Evolutionary conservation across 805 yeast species (phyloP), one percentile per base, ranked within the genome.

Genomic region (Candida lessepsii): DNA sequence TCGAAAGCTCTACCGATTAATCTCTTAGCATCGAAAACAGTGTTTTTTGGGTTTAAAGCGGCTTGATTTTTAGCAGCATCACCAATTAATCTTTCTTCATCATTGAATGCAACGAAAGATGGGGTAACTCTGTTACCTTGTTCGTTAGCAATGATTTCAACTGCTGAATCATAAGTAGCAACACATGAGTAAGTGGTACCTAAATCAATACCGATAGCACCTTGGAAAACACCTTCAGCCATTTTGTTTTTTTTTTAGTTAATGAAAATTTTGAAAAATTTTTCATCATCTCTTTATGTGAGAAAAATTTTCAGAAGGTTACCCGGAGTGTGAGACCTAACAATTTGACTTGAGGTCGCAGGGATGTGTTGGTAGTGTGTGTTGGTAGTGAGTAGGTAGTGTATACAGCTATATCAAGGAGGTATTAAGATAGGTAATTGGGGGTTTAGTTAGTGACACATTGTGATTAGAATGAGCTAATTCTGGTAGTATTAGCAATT

Each of bases 221-320:
- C 97, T 82, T 90, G 93, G 84, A 86, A 89, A 78, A 89, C 93
- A 84, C 96, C 96, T 81, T 89, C 96, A 83, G 90, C 86, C 90
- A 83, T 83, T 72, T 72, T 75, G 23, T 23, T 31, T 29, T 21
- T 28, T 30, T 41, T 33, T 19, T 36, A 40, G 47, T 42, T 29
- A 15, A 16, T 36, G 29, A 39, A 39, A 30, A 31, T 31, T 39
- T 35, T 41, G 42, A 37, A 39, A 39, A 39, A 39, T 40, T 40
- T 39, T 20, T 40, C 35, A 30, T 18, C 35, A 17, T 25, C 26
- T 33, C 32, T 29, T 28, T 39, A 23, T 28, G 30, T 31, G 34
- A 43, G 40, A 39, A 42, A 41, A 36, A 25, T 40, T 34, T 35
- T 29, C 35, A 20, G 24, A 19, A 5, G 9, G 34, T 36, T 36